Base-by-base conservation (phyloP, 2,329 filamentous ascomycete species). In the Fusarium chaquense region DNA sequence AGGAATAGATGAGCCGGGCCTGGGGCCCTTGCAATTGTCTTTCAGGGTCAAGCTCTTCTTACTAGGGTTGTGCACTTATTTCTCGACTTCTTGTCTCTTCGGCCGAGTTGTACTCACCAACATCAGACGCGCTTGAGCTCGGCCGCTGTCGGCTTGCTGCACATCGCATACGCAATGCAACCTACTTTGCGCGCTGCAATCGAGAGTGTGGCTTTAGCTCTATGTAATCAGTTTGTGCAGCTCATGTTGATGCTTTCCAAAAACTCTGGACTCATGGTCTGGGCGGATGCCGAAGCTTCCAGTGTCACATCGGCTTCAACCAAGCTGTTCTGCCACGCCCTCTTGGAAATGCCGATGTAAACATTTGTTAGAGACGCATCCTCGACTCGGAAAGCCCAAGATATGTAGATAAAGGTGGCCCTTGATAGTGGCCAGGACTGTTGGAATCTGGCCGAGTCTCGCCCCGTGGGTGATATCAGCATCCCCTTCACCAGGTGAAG, bases 81-180 rank as follows among this genome's bases (percentile, higher is more conserved):
- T 22, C 41, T 61, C 51, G 41, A 44, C 60, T 44, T 45, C 35
- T 58, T 46, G 41, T 38, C 33, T 60, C 67, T 62, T 69, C 67
- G 68, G 68, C 68, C 64, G 68, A 70, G 68, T 71, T 47, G 44
- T 65, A 41, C 13, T 62, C 20, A 43, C 24, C 41, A 35, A 41
- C 24, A 35, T 44, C 54, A 22, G 56, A 57, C 46, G 47, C 58
- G 63, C 58, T 71, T 65, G 55, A 58, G 55, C 59, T 69, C 67
- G 64, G 67, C 52, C 68, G 64, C 33, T 40, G 46, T 49, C 67
- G 67, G 55, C 67, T 68, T 65, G 44, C 40, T 52, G 36, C 24
- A n/a, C 43, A 36, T 41, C 35, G 35, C 43, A 30, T 44, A 56
- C 49, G 43, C 46, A 68, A 61, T 33, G 58, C 18, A 67, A 55